phyloP scores from a whole-genome alignment of 352 stramenopile species.

The Pythium periplocum region DNA sequence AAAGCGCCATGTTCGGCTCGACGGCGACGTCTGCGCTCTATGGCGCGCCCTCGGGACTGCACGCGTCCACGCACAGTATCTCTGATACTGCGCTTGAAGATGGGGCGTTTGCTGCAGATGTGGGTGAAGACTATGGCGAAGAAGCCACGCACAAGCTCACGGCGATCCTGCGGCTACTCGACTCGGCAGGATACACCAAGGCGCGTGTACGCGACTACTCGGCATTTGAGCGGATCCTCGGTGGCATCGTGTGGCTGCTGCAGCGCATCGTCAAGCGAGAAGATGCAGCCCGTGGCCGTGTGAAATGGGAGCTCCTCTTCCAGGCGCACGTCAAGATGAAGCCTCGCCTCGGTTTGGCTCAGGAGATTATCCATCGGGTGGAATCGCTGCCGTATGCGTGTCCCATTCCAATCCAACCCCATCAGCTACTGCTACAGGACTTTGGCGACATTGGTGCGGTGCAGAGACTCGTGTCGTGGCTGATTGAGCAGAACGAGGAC shows the following conservation, averaged over 20 bases:
- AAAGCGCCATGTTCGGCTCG: not conserved
- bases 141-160: conserved; percentile 18
- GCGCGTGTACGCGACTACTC: conserved; percentile 27
- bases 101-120: conserved; percentile 4
- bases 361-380: conserved; percentile 46
- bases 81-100: not conserved
- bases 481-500: conserved; percentile 34
- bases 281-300: conserved; percentile 27
- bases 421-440: conserved; percentile 75
- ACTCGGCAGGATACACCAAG: conserved; percentile 39
- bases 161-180: conserved; percentile 25
- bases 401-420: conserved; percentile 43
- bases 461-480: conserved; percentile 40
- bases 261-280: conserved; percentile 52
- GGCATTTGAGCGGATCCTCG: conserved; percentile 61
- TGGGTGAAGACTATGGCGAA: conserved; percentile 16
- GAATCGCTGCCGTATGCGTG: conserved; percentile 28
- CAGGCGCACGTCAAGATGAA: conserved; percentile 64
- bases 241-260: conserved; percentile 53
- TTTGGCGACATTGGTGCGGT: conserved; percentile 66
- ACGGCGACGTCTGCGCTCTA: not conserved
- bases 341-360: conserved; percentile 55
- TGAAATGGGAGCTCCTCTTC: conserved; percentile 66
- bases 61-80: not conserved
- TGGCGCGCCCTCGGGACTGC: not conserved